A percentile compares a stretch with the other conserved stretches of the same genome.
Evolutionary conservation across 2,329 filamentous ascomycete genomes (phyloP).

Genomic region (Colletotrichum scovillei): DNA sequence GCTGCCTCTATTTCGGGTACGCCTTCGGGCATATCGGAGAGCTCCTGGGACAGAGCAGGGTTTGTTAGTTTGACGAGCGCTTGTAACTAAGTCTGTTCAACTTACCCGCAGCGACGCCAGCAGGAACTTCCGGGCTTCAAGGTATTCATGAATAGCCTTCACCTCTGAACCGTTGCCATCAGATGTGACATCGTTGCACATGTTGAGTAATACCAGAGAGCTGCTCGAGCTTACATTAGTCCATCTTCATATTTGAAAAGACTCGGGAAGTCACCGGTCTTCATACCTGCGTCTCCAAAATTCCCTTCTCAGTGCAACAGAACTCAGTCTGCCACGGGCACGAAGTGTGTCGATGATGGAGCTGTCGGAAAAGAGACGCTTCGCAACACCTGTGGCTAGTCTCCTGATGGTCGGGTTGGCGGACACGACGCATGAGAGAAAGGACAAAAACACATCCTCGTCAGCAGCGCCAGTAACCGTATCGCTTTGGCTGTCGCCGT

Average conservation of each 20-base stretch:
- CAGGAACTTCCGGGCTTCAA: conserved; percentile 65
- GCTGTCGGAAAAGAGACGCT: conserved; percentile 57
- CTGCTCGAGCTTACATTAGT: conserved; percentile 47
- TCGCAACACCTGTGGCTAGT: conserved; percentile 59
- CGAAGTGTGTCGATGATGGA: conserved; percentile 49
- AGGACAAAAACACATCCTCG: conserved; percentile 60
- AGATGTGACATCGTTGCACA: conserved; percentile 61
- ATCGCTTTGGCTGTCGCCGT: conserved; percentile 40
- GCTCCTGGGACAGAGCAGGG: conserved; percentile 53
- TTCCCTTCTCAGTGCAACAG: conserved; percentile 52
- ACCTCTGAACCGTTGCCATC: conserved; percentile 57
- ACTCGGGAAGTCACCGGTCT: conserved; percentile 35
- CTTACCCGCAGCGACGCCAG: conserved; percentile 62
- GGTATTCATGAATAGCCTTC: conserved; percentile 63
- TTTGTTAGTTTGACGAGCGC: not conserved
- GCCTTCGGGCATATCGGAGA: conserved; percentile 65
- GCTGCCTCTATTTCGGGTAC: conserved; percentile 64
- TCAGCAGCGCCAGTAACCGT: not conserved
- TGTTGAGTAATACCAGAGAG: conserved; percentile 54
- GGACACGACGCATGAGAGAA: conserved; percentile 66
- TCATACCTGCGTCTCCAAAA: conserved; percentile 65
- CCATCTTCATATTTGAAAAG: not conserved
- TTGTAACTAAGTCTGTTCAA: not conserved
- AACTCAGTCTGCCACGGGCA: conserved; percentile 49
- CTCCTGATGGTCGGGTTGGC: conserved; percentile 60